phyloP scores from a whole-genome alignment of 2,329 filamentous ascomycete species.

The Escovopsis sp. region DNA sequence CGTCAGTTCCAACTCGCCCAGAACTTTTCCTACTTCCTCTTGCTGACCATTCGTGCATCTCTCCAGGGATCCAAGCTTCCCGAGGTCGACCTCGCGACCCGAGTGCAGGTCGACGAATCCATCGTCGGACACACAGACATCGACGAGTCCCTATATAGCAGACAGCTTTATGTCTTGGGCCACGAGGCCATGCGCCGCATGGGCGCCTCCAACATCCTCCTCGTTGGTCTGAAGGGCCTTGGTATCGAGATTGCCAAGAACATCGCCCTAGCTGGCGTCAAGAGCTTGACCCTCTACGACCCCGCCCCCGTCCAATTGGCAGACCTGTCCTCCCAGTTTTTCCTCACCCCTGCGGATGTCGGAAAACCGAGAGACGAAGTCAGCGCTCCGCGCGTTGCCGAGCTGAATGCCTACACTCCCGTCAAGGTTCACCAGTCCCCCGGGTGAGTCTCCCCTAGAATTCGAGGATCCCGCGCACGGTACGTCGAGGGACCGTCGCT shows the following conservation, averaged over 20 bases:
- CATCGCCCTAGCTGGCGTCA: constrained; percentile 92
- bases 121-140: constrained; percentile 42
- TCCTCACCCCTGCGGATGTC: constrained; percentile 74
- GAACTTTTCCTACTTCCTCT: neutral
- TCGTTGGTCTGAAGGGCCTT: constrained; percentile 82
- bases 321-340: constrained; percentile 95
- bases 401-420: constrained; percentile 93
- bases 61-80: constrained; percentile 36
- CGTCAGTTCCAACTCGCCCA: constrained; percentile 26
- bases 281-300: constrained; percentile 88
- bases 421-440: constrained; percentile 57
- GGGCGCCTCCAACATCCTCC: constrained; percentile 85
- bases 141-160: constrained; percentile 59
- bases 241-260: constrained; percentile 99
- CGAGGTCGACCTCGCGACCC: constrained; percentile 46
- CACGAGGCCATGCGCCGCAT: constrained; percentile 96
- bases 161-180: constrained; percentile 56
- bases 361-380: constrained; percentile 81
- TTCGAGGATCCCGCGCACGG: no score
- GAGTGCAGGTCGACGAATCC: constrained; percentile 50
- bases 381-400: constrained; percentile 77
- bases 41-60: neutral
- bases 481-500: constrained; percentile 8
- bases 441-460: constrained; percentile 22
- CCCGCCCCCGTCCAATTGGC: constrained; percentile 69